phyloP scores from a whole-genome alignment of 73 alveolate genomes.

The Uronychia binucleata region DNA sequence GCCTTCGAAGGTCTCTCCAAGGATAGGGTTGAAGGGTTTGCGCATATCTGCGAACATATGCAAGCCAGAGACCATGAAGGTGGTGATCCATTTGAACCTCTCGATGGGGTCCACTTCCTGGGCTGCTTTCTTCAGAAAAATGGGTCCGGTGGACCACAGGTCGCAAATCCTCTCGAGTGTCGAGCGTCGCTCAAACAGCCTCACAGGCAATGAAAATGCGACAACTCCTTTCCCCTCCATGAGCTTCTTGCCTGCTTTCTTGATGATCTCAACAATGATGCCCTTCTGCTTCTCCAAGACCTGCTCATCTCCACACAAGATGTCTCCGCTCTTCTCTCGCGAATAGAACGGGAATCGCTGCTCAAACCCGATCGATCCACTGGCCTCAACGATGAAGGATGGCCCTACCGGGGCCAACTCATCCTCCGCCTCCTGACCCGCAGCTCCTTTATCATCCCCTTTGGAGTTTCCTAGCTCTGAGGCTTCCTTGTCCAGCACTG shows the following conservation, averaged over 20 bases:
- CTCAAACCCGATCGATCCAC: not conserved
- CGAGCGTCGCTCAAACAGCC: conserved; percentile 79
- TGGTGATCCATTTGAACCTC: conserved; percentile 71
- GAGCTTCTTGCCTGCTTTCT: conserved; percentile 66
- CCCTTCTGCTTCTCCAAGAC: conserved; percentile 74
- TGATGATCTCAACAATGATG: conserved; percentile 62
- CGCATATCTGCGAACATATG: conserved; percentile 68
- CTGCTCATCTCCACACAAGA: conserved; percentile 72
- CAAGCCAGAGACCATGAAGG: conserved; percentile 76
- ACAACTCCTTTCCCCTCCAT: conserved; percentile 84
- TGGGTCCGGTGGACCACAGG: conserved; percentile 77
- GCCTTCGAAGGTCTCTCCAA: conserved; percentile 98
- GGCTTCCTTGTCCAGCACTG: too few relatives aligned
- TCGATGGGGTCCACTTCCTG: conserved; percentile 71
- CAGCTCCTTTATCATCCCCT: too few relatives aligned
- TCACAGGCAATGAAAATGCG: conserved; percentile 78
- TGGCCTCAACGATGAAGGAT: not conserved
- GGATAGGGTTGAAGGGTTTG: conserved; percentile 97
- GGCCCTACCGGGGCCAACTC: not conserved
- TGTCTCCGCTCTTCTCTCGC: conserved; percentile 59
- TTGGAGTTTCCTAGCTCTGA: too few relatives aligned
- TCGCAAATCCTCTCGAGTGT: conserved; percentile 76
- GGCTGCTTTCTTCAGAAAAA: conserved; percentile 60
- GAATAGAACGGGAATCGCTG: conserved; percentile 42
- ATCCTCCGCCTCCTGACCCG: too few relatives aligned